Evolutionary conservation across 2,329 filamentous ascomycete genomes (phyloP).

Genomic region (Calonectria montana): DNA sequence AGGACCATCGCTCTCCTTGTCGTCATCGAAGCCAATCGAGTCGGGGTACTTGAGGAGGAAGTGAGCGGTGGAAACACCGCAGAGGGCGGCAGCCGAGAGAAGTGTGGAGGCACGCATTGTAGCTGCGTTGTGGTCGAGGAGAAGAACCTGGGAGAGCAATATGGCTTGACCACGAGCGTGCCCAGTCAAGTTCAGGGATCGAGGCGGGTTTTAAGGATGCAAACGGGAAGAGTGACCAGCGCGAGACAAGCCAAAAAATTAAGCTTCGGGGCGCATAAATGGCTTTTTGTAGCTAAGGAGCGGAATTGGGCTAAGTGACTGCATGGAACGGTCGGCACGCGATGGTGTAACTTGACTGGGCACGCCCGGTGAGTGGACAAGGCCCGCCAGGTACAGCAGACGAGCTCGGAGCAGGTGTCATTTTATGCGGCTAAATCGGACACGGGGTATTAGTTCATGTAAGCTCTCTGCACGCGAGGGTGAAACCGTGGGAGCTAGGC

Average conservation of each 20-base stretch:
- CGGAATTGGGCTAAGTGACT: background rate
- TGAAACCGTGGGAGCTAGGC: slow-evolving; percentile 7
- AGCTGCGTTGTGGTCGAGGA: background rate
- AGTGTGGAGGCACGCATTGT: slow-evolving; percentile 51
- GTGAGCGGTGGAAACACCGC: slow-evolving; percentile 60
- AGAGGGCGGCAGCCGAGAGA: slow-evolving; percentile 52
- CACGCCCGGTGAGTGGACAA: slow-evolving; percentile 4
- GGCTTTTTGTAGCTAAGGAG: slow-evolving; percentile 22
- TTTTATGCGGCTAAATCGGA: slow-evolving; percentile 7
- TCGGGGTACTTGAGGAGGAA: slow-evolving; percentile 63
- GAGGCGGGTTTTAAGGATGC: background rate
- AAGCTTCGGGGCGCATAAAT: slow-evolving; percentile 14
- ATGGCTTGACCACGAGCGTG: background rate
- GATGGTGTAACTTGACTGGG: slow-evolving; percentile 17
- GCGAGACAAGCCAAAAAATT: background rate
- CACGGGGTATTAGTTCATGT: slow-evolving; percentile 9
- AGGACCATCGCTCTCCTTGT: slow-evolving; percentile 57
- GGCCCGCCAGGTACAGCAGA: slow-evolving; percentile 1
- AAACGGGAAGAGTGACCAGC: background rate
- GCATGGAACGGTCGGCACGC: slow-evolving; percentile 11
- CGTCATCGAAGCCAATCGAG: slow-evolving; percentile 61
- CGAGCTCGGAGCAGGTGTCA: background rate
- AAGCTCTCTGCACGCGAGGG: background rate
- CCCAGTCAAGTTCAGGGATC: background rate
- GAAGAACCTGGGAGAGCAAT: background rate